Conservation (phyloP, 1,284 basidiomycete genomes). For the Ustilago lituana region DNA sequence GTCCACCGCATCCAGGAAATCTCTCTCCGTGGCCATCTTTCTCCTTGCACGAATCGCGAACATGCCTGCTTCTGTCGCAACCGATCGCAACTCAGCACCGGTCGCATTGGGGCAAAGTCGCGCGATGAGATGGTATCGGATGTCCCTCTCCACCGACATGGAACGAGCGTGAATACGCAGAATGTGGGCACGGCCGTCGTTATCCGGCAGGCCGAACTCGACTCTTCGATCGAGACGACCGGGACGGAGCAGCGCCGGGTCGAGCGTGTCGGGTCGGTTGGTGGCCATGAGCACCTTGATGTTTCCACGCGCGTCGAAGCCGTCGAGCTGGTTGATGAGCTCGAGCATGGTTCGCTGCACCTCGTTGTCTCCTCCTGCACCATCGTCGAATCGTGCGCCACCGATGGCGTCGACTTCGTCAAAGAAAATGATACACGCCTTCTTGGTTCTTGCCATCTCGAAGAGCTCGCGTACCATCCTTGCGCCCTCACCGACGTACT, state of each 20-base stretch:
- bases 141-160: constrained; percentile 97
- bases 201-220: constrained; percentile 94
- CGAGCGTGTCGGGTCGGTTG: constrained; percentile 96
- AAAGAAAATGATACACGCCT: constrained; percentile 99
- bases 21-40: constrained; percentile 96
- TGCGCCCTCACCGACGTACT: constrained; percentile 98
- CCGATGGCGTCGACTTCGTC: constrained; percentile 98
- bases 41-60: constrained; percentile 96
- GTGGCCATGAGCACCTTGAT: constrained; percentile 99
- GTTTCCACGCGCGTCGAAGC: constrained; percentile 97
- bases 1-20: constrained; percentile 97
- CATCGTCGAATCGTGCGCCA: constrained; percentile 98
- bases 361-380: constrained; percentile 98
- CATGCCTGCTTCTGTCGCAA: constrained; percentile 99
- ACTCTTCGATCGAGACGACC: constrained; percentile 95
- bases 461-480: constrained; percentile 98
- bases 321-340: constrained; percentile 97
- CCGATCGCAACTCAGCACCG: constrained; percentile 93
- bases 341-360: constrained; percentile 99
- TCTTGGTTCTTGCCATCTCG: constrained; percentile 98
- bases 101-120: constrained; percentile 97
- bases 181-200: constrained; percentile 95
- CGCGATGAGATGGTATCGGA: constrained; percentile 96
- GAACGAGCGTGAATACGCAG: constrained; percentile 92
- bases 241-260: constrained; percentile 93